Evolutionary conservation across 139 green algal genomes (phyloP), one percentile per base, ranked within the genome.

Genomic region (Coelastrella sp.): DNA sequence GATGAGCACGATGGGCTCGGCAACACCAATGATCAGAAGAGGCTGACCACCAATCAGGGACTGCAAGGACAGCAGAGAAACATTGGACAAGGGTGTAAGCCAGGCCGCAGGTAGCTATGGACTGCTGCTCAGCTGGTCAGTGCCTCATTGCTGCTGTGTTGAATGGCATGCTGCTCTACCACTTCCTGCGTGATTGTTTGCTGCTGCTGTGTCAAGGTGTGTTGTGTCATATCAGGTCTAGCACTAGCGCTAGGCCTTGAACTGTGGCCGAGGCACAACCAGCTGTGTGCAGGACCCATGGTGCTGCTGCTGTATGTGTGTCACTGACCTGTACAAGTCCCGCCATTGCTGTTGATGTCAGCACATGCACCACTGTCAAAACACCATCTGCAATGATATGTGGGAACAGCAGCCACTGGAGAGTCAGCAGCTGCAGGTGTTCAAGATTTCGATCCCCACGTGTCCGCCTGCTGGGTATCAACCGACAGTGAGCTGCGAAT

Each of bases 21-120:
- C 96, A 10, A 99, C 97, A 16, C 97, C 97, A n/a, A 99, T 93
- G 77, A 99, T 98, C 5, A 99, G 94, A 89, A 99, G 90, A 5
- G 97, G 97, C 93, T 99, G 97, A 0, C 97, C 97, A 54, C 97
- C 97, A 14, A 98, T 56, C 10, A 99, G 3, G 2, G 96, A 90
- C 93, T 98, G 95, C 16, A 22, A 20, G 3, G 22, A 56, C 6
- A 75, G 58, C 5, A 65, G 19, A 2, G 16, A 60, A 60, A 79
- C n/a, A n/a, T n/a, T n/a, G n/a, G n/a, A n/a, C n/a, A n/a, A n/a
- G n/a, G n/a, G n/a, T n/a, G n/a, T n/a, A n/a, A n/a, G n/a, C n/a
- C n/a, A n/a, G n/a, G n/a, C n/a, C n/a, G n/a, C n/a, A n/a, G n/a
- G n/a, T n/a, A n/a, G n/a, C n/a, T n/a, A n/a, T n/a, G n/a, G n/a